phyloP scores from a whole-genome alignment of 2,329 filamentous ascomycete genomes.

The Cladosporium sp. region DNA sequence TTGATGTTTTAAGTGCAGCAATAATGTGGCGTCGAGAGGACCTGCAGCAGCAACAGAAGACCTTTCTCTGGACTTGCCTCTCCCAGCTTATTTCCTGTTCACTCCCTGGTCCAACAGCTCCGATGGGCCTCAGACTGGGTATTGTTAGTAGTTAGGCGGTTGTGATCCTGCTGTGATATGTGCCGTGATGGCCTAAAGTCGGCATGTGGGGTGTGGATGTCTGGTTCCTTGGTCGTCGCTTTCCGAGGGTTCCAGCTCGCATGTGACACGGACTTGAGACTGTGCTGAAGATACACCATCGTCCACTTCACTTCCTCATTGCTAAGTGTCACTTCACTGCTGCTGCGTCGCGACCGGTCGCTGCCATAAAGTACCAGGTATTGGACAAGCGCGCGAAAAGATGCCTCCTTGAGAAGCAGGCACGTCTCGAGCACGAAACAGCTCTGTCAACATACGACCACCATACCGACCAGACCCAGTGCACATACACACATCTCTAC shows the following conservation, averaged over 20 bases:
- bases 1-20: background rate
- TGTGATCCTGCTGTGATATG: background rate
- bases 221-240: no score
- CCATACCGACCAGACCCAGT: no score
- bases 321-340: background rate
- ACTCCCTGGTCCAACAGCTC: no score
- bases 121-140: no score
- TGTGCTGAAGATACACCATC: background rate
- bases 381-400: background rate
- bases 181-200: background rate
- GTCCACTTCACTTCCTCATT: background rate
- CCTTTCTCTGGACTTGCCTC: no score
- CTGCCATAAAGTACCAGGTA: background rate
- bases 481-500: background rate
- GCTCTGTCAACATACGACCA: background rate
- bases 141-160: no score
- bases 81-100: no score
- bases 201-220: background rate
- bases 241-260: no score
- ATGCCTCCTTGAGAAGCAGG: constrained; percentile 7
- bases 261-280: background rate
- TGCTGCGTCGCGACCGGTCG: background rate
- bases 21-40: no score
- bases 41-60: no score
- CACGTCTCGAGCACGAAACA: constrained; percentile 3